These are phyloP conservation scores for Neurospora sp. DNA, from an alignment of 495 filamentous ascomycete genomes.

Conservation along the genomic window DNA sequence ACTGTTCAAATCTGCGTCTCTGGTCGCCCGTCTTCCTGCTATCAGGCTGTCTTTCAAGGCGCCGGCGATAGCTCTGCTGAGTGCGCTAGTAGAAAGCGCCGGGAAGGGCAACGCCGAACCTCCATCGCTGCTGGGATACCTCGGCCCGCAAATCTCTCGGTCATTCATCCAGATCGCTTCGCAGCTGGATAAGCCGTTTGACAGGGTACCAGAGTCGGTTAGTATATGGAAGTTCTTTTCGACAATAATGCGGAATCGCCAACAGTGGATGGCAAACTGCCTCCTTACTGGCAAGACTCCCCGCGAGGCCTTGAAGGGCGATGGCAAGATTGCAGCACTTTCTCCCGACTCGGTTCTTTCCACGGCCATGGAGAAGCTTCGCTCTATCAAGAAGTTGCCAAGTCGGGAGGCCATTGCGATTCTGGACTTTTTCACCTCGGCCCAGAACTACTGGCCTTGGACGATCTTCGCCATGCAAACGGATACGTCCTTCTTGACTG, in stretches of 20 bases:
- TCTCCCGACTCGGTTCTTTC: constrained; percentile 53
- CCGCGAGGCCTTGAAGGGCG: constrained; percentile 53
- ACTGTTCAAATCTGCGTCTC: constrained; percentile 65
- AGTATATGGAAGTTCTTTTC: constrained; percentile 79
- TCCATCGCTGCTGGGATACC: constrained; percentile 78
- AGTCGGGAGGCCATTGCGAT: constrained; percentile 57
- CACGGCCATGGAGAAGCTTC: constrained; percentile 65
- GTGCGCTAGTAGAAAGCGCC: constrained; percentile 61
- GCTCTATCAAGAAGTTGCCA: constrained; percentile 52
- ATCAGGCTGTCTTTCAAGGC: constrained; percentile 54
- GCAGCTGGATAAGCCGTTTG: constrained; percentile 66
- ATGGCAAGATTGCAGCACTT: constrained; percentile 38
- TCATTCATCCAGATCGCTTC: constrained; percentile 73
- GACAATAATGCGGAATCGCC: constrained; percentile 76
- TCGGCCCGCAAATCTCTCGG: constrained; percentile 71
- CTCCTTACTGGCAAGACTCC: constrained; percentile 83
- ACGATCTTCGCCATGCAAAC: constrained; percentile 66
- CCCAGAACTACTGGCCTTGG: constrained; percentile 90
- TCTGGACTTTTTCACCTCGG: constrained; percentile 73
- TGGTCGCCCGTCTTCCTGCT: constrained; percentile 70
- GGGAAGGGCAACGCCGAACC: constrained; percentile 58
- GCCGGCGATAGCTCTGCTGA: constrained; percentile 57
- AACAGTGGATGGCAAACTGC: constrained; percentile 92
- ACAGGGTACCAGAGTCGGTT: constrained; percentile 47
- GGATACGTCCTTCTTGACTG: constrained; percentile 59